phyloP scores from a whole-genome alignment of 2,329 filamentous ascomycete species.

The Clarireedia paspali region DNA sequence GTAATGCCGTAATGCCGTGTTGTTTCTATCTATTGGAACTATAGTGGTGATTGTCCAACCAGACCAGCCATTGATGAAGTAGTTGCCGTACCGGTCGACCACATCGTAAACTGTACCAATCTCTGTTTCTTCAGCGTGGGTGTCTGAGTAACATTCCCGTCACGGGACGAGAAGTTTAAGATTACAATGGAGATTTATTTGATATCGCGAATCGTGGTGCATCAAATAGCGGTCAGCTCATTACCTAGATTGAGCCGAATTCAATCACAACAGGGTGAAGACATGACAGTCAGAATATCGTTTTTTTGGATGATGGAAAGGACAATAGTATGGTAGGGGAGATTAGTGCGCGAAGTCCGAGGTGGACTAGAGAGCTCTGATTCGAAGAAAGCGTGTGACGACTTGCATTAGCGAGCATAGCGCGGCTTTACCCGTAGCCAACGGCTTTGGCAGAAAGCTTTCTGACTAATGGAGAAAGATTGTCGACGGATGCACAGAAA shows the following conservation, averaged over 20 bases:
- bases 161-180: not conserved
- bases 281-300: conserved; percentile 3
- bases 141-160: not conserved
- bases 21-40: no score
- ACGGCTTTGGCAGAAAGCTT: not conserved
- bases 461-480: not conserved
- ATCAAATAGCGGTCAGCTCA: conserved; percentile 21
- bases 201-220: conserved; percentile 18
- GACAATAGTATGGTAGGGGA: no score
- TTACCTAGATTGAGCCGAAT: conserved; percentile 26
- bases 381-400: conserved; percentile 8
- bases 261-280: conserved; percentile 8
- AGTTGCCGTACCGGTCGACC: not conserved
- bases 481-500: no score
- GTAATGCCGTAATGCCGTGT: not conserved
- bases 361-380: conserved; percentile 1
- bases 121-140: not conserved
- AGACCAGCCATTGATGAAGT: not conserved
- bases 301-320: not conserved
- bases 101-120: not conserved
- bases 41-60: not conserved
- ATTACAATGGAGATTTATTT: not conserved
- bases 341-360: no score
- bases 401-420: conserved; percentile 8
- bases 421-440: conserved; percentile 11